Evolutionary conservation across 768 basidiomycete genomes (phyloP), one percentile per base, ranked within the genome.

Genomic region (Leucocoprinus birnbaumii): DNA sequence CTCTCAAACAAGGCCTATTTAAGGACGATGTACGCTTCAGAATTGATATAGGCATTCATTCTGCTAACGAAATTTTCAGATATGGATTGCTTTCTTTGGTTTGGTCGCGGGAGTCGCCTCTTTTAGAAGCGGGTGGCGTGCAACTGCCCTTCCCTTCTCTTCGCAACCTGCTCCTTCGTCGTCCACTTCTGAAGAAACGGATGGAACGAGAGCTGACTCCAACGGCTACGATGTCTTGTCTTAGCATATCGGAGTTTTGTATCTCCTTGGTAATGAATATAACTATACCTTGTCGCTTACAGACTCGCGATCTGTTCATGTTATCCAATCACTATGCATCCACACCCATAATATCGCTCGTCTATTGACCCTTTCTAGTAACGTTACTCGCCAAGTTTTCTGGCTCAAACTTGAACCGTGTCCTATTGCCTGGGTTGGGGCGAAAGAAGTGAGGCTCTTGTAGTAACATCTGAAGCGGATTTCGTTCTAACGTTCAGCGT

Each of bases 81-180:
- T 69, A 19, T 77, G 75, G 74, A 69, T 76, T 55, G 72, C 71
- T 48, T 59, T 72, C 6, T 73, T 75, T 31, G 71, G 75, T 34
- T 62, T 79, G 16, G 67, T 77, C 47, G 84, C 84, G 18, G 85
- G 77, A 10, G 59, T 86, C 1, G 77, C 80, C 4, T 79, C 86
- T 2, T 87, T 89, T 71, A 71, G 83, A 61, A 80, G 78, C 35
- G 86, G 86, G 3, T 90, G 88, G 88, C 82, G 77, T 55, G 86
- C 87, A 1, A 87, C 86, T 14, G 78, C 84, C 26, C 68, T 80
- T 51, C 77, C 77, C 38, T 55, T 66, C 2, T 54, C 66, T 16
- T 31, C 63, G 13, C 53, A 59, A 34, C 18, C 38, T 7, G 11
- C 13, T 10, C 38, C 11, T n/a, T 10, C 16, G 13, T 38, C 38